Evolutionary conservation across 768 basidiomycete genomes (phyloP), one percentile per base, ranked within the genome.

Genomic region (Russula emetica): DNA sequence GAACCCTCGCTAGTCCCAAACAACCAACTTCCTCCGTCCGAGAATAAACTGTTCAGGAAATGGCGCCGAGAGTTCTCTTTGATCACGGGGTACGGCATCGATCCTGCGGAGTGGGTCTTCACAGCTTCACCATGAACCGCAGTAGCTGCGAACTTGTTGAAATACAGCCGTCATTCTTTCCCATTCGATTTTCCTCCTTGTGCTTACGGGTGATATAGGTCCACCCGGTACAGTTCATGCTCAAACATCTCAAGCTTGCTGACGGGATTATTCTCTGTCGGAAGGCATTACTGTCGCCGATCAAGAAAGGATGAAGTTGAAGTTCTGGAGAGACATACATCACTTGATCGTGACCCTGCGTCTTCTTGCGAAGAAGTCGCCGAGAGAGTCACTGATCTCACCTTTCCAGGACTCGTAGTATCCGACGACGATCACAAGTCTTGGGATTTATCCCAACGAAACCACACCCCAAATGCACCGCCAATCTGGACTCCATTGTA

Each of bases 151-250:
- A 28, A 28, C 28, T 28, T 28, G 28, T 28, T 28, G 28, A 28
- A 28, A 2, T 28, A 28, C 28, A 28, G 28, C 81, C 70, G 82
- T 77, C 65, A 14, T 16, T 40, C 11, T 34, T 50, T 22, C 45
- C 42, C 34, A 51, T 22, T 34, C 11, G 6, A 5, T 9, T 13
- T 42, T 56, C 20, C n/a, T 44, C 18, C 28, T 28, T 55, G 34
- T 52, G 24, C 61, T 67, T 22, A 62, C 60, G 3, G 28, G 64
- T 16, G 47, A 9, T 40, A 8, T 61, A 97, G 95, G 93, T 72
- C 94, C 94, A 16, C n/a, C 78, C 85, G 3, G 83, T 98, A 2
- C 83, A 87, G 11, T 97, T 98, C 76, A 92, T 99, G 88, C 79
- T 94, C 44, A 88, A 93, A 71, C 94, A 97, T 70, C 82, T 98